phyloP scores from a whole-genome alignment of 805 yeast genomes.

The Metschnikowia shivogae region DNA sequence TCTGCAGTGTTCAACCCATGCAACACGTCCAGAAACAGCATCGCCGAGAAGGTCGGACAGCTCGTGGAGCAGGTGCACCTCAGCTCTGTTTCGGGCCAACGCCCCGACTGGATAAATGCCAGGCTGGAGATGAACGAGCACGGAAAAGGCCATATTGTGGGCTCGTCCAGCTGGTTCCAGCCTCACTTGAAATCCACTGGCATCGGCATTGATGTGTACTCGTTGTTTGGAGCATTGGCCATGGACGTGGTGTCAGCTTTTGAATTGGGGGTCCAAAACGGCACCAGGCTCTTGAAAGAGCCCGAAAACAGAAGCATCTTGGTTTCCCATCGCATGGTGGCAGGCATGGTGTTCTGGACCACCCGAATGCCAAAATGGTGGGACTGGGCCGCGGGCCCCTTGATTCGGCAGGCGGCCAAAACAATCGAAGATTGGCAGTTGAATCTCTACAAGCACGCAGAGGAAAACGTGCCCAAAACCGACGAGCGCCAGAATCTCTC shows the following conservation, averaged over 20 bases:
- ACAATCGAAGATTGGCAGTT: slow-evolving; percentile 47
- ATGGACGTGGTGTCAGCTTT: slow-evolving; percentile 65
- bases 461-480: slow-evolving; percentile 24
- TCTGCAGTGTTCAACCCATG: slow-evolving; percentile 29
- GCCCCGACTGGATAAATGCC: slow-evolving; percentile 34
- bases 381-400: slow-evolving; percentile 43
- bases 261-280: slow-evolving; percentile 50
- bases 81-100: slow-evolving; percentile 28
- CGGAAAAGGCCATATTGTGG: slow-evolving; percentile 29
- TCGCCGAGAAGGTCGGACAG: slow-evolving; percentile 26
- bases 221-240: slow-evolving; percentile 63
- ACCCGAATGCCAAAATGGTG: slow-evolving; percentile 55
- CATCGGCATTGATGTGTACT: slow-evolving; percentile 51
- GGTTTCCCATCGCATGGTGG: slow-evolving; percentile 44
- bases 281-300: slow-evolving; percentile 42
- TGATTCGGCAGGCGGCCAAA: slow-evolving; percentile 34
- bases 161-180: slow-evolving; percentile 30
- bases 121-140: slow-evolving; percentile 27
- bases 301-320: slow-evolving; percentile 37
- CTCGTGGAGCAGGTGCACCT: slow-evolving; percentile 25
- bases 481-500: slow-evolving; percentile 20
- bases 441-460: slow-evolving; percentile 31
- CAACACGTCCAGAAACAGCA: slow-evolving; percentile 24
- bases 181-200: slow-evolving; percentile 19
- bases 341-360: slow-evolving; percentile 64